phyloP scores from a whole-genome alignment of 345 rosid species.

The Pistacia atlantica region DNA sequence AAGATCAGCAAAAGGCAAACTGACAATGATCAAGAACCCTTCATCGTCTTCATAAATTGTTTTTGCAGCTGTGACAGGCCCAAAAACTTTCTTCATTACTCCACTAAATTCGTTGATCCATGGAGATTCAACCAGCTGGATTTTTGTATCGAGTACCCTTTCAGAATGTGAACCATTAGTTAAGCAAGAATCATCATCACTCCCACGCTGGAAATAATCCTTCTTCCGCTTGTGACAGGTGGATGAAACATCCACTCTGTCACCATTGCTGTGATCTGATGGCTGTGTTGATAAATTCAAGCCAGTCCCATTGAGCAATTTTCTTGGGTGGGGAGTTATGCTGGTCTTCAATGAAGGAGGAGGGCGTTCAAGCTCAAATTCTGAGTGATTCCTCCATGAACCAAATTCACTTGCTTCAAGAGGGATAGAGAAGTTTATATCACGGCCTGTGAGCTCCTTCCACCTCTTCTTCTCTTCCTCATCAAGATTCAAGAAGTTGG shows the following conservation, averaged over 20 bases:
- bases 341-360: conserved; percentile 39
- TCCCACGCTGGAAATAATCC: conserved; percentile 46
- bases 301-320: conserved; percentile 51
- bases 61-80: conserved; percentile 89
- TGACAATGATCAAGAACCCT: conserved; percentile 68
- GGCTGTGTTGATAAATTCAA: conserved; percentile 65
- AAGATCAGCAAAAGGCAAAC: conserved; percentile 83
- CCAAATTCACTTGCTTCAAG: conserved; percentile 67
- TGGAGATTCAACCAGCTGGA: conserved; percentile 46
- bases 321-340: conserved; percentile 41
- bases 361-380: conserved; percentile 59
- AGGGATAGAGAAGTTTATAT: conserved; percentile 54
- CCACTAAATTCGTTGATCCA: conserved; percentile 68
- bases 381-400: conserved; percentile 66
- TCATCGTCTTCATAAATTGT: conserved; percentile 77
- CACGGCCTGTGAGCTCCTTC: conserved; percentile 72
- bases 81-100: conserved; percentile 69
- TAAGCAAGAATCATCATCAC: conserved; percentile 50
- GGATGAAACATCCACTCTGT: conserved; percentile 38
- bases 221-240: conserved; percentile 54
- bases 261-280: conserved; percentile 48
- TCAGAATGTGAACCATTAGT: conserved; percentile 36
- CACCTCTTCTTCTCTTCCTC: conserved; percentile 72
- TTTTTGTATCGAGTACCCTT: conserved; percentile 51
- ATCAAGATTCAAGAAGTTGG: conserved; percentile 54